A percentile compares a stretch with the other conserved stretches of the same genome.
These are phyloP conservation scores for Mycena indigotica DNA, from an alignment of 768 basidiomycete genomes.

Conservation along the genomic window DNA sequence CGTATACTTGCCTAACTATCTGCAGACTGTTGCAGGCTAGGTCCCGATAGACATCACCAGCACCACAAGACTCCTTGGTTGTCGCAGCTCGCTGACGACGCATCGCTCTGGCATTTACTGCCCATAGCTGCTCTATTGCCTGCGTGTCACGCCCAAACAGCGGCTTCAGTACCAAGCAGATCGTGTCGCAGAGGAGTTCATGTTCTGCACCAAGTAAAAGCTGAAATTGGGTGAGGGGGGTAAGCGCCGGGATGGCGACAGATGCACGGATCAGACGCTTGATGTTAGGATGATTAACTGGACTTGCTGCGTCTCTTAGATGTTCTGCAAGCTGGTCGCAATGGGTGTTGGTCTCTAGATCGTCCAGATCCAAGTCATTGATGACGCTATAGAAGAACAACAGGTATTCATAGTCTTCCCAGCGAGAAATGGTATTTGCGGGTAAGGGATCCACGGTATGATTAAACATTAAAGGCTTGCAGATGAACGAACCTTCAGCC, in stretches of 20 bases:
- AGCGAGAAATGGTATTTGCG: constrained; percentile 11
- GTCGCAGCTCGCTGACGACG: not conserved
- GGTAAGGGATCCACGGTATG: not conserved
- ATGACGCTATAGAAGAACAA: constrained; percentile 12
- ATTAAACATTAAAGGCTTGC: too few species aligned
- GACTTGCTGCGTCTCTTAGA: not conserved
- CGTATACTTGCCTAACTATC: not conserved
- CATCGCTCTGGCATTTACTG: not conserved
- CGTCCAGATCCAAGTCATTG: constrained; percentile 22
- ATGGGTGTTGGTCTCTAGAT: not conserved
- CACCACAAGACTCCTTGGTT: not conserved
- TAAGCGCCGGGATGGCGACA: constrained; percentile 14
- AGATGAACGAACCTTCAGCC: constrained; percentile 21
- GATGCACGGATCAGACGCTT: constrained; percentile 16
- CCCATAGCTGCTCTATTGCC: constrained; percentile 12
- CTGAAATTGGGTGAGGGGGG: constrained; percentile 16
- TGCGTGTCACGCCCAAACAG: constrained; percentile 2
- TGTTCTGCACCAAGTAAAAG: constrained; percentile 11
- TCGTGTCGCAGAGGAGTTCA: constrained; percentile 2
- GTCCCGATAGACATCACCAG: constrained; percentile 8
- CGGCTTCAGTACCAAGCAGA: constrained; percentile 12
- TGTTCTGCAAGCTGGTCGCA: not conserved
- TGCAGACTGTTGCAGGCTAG: constrained; percentile 17
- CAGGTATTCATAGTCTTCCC: constrained; percentile 23
- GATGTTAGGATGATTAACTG: constrained; percentile 9